Evolutionary conservation across 495 filamentous ascomycete species (phyloP).

Genomic region (Aspergillus ostianus): DNA sequence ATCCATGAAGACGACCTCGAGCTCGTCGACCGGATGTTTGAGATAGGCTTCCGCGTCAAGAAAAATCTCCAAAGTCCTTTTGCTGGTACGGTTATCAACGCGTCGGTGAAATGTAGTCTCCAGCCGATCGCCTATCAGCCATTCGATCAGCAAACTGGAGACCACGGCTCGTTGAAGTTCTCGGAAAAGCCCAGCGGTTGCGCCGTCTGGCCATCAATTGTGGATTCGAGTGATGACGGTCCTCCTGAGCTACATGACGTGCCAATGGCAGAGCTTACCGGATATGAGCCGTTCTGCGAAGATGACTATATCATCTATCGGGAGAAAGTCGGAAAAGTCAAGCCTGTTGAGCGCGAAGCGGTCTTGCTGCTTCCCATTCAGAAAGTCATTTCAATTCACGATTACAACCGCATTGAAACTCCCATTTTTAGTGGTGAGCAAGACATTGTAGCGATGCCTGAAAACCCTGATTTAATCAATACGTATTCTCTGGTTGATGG

Average conservation of each 20-base stretch:
- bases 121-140: slow-evolving; percentile 31
- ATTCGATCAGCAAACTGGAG: slow-evolving; percentile 18
- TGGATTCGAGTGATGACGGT: background rate
- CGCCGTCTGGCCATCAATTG: background rate
- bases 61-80: slow-evolving; percentile 34
- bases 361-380: slow-evolving; percentile 21
- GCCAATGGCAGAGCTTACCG: slow-evolving; percentile 15
- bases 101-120: slow-evolving; percentile 31
- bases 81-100: slow-evolving; percentile 41
- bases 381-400: slow-evolving; percentile 12
- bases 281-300: slow-evolving; percentile 18
- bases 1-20: slow-evolving; percentile 42
- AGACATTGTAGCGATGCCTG: slow-evolving; percentile 13
- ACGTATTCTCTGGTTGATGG: slow-evolving; percentile 6
- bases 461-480: background rate
- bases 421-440: slow-evolving; percentile 12
- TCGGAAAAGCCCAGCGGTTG: slow-evolving; percentile 14
- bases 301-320: slow-evolving; percentile 25
- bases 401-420: slow-evolving; percentile 15
- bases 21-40: slow-evolving; percentile 40
- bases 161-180: slow-evolving; percentile 22
- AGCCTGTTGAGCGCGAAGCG: slow-evolving; percentile 19
- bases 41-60: slow-evolving; percentile 46
- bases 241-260: slow-evolving; percentile 16
- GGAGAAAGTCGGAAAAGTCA: slow-evolving; percentile 24